Percentiles rank a stretch among this genome's conserved stretches.
Conservation (phyloP, 768 basidiomycete species). For the Trametes elegans region DNA sequence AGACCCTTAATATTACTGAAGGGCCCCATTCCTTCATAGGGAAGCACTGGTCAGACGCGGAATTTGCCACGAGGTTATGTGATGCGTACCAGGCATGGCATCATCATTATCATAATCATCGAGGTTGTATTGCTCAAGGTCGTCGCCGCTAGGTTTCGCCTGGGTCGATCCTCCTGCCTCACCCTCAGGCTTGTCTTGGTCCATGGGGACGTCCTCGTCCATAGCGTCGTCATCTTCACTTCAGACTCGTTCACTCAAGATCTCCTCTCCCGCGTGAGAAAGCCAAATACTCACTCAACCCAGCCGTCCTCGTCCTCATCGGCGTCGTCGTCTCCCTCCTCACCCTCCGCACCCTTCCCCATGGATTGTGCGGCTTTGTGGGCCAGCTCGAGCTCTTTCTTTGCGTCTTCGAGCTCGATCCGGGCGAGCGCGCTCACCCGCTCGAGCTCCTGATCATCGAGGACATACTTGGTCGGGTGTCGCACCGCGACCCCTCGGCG, state of each 20-base stretch:
- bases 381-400: slow-evolving; percentile 78
- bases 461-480: slow-evolving; percentile 82
- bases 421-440: slow-evolving; percentile 85
- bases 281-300: slow-evolving; percentile 75
- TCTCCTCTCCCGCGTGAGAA: not conserved
- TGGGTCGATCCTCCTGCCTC: not conserved
- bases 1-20: slow-evolving; percentile 97
- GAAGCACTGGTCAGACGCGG: not conserved
- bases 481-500: slow-evolving; percentile 71
- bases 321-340: slow-evolving; percentile 57
- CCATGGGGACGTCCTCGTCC: slow-evolving; percentile 48
- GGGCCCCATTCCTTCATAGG: slow-evolving; percentile 69
- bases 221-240: slow-evolving; percentile 58
- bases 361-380: slow-evolving; percentile 73
- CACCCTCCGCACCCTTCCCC: slow-evolving; percentile 63
- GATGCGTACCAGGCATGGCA: slow-evolving; percentile 32
- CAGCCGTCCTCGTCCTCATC: slow-evolving; percentile 59
- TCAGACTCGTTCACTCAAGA: slow-evolving; percentile 24
- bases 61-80: not conserved
- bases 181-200: slow-evolving; percentile 31
- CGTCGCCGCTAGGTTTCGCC: slow-evolving; percentile 41
- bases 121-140: slow-evolving; percentile 83
- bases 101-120: slow-evolving; percentile 90
- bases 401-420: slow-evolving; percentile 89
- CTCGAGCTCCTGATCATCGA: slow-evolving; percentile 87